phyloP scores from a whole-genome alignment of 257 asterid genomes.

The Ilex asprella region DNA sequence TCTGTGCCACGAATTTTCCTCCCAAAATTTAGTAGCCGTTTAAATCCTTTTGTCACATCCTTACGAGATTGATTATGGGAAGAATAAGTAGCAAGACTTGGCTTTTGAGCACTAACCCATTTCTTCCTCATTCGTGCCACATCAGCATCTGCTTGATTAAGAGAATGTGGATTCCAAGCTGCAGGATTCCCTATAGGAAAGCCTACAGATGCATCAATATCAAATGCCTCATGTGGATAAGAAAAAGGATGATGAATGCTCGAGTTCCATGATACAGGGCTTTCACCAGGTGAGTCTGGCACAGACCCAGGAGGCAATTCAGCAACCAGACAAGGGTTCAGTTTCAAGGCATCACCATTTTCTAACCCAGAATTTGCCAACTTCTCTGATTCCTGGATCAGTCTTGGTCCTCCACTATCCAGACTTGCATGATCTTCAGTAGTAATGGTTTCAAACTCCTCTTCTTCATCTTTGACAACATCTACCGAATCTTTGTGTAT shows the following conservation, averaged over 20 bases:
- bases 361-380: conserved; percentile 54
- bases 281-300: conserved; percentile 63
- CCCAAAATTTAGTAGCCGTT: conserved; percentile 70
- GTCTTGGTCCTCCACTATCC: conserved; percentile 20
- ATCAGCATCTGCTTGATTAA: conserved; percentile 50
- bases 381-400: conserved; percentile 25
- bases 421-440: conserved; percentile 10
- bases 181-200: conserved; percentile 77
- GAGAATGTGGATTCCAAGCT: conserved; percentile 64
- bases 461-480: conserved; percentile 42
- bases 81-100: conserved; percentile 41
- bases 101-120: conserved; percentile 79
- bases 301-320: conserved; percentile 38
- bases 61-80: conserved; percentile 50
- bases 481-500: conserved; percentile 41
- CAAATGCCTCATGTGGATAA: conserved; percentile 65
- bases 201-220: conserved; percentile 65
- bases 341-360: conserved; percentile 44
- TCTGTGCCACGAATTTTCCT: conserved; percentile 72
- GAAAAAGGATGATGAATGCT: conserved; percentile 50
- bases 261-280: conserved; percentile 52
- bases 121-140: conserved; percentile 78
- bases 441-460: conserved; percentile 36
- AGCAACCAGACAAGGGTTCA: conserved; percentile 48
- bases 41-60: conserved; percentile 78